phyloP scores from a whole-genome alignment of 2,329 filamentous ascomycete species.

The Clonostachys rosea region DNA sequence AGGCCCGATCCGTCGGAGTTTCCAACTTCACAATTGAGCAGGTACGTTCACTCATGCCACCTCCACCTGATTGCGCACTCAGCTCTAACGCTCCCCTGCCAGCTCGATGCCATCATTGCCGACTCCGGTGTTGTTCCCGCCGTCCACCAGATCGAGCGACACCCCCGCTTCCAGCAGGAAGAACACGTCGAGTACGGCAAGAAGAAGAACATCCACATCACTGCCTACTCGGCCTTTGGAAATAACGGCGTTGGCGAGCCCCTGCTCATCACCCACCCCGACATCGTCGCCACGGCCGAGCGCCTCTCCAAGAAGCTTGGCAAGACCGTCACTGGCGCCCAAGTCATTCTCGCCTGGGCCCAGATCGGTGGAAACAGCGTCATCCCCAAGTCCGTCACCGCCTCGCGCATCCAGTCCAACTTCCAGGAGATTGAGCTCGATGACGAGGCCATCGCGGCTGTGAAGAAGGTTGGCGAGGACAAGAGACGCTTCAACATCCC shows the following conservation, averaged over 20 bases:
- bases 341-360: constrained; percentile 53
- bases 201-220: constrained; percentile 60
- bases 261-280: constrained; percentile 54
- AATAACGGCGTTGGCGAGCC: constrained; percentile 36
- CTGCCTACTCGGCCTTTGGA: constrained; percentile 57
- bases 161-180: constrained; percentile 56
- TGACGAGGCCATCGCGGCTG: constrained; percentile 51
- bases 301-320: constrained; percentile 24
- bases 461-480: constrained; percentile 56
- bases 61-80: constrained; percentile 2
- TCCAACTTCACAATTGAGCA: constrained; percentile 66
- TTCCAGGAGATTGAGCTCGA: constrained; percentile 62
- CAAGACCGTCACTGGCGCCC: constrained; percentile 32
- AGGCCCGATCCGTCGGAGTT: constrained; percentile 64
- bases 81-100: constrained; percentile 6
- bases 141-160: constrained; percentile 66
- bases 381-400: constrained; percentile 71
- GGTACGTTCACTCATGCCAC: constrained; percentile 11
- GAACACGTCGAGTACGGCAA: constrained; percentile 55
- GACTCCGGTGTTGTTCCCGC: constrained; percentile 53
- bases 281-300: constrained; percentile 51
- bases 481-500: constrained; percentile 40
- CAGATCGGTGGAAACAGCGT: constrained; percentile 59
- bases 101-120: constrained; percentile 49
- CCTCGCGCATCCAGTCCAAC: constrained; percentile 64